Evolutionary conservation across 1,284 basidiomycete genomes (phyloP).

Genomic region (Farysia itapuensis): DNA sequence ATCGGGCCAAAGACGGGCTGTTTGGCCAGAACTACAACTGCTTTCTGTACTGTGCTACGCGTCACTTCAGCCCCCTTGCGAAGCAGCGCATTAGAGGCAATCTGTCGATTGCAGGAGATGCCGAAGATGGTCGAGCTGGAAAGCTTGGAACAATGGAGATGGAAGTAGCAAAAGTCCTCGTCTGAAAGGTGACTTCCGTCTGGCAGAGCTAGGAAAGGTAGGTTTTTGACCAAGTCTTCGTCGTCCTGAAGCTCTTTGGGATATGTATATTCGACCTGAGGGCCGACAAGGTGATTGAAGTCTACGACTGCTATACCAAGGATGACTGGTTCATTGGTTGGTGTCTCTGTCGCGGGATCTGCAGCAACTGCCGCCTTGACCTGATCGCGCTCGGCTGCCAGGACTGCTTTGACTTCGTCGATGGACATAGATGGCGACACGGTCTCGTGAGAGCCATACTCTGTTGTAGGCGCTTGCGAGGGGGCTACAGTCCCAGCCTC

Average conservation of each 20-base stretch:
- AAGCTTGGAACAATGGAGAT: slow-evolving; percentile 64
- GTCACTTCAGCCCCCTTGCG: slow-evolving; percentile 85
- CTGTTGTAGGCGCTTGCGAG: no score
- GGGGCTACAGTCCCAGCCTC: no score
- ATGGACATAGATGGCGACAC: slow-evolving; percentile 20
- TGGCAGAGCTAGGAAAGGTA: slow-evolving; percentile 95
- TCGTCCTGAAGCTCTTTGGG: slow-evolving; percentile 48
- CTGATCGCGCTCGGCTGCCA: slow-evolving; percentile 24
- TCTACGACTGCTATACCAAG: slow-evolving; percentile 57
- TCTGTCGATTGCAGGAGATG: slow-evolving; percentile 79
- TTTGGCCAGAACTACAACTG: slow-evolving; percentile 85
- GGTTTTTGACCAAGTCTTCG: slow-evolving; percentile 60
- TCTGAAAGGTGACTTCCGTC: slow-evolving; percentile 91
- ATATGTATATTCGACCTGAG: slow-evolving; percentile 55
- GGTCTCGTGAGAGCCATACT: neutral
- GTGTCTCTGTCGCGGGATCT: neutral
- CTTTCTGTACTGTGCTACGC: slow-evolving; percentile 94
- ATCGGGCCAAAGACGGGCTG: slow-evolving; percentile 60
- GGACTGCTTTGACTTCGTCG: slow-evolving; percentile 30
- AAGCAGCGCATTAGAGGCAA: slow-evolving; percentile 77
- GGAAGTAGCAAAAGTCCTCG: slow-evolving; percentile 97
- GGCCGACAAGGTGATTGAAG: slow-evolving; percentile 58
- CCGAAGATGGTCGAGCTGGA: slow-evolving; percentile 39
- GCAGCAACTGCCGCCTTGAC: slow-evolving; percentile 18
- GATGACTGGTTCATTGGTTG: slow-evolving; percentile 25